Conservation (phyloP, 2,329 filamentous ascomycete species). For the Fusarium caatingaense region DNA sequence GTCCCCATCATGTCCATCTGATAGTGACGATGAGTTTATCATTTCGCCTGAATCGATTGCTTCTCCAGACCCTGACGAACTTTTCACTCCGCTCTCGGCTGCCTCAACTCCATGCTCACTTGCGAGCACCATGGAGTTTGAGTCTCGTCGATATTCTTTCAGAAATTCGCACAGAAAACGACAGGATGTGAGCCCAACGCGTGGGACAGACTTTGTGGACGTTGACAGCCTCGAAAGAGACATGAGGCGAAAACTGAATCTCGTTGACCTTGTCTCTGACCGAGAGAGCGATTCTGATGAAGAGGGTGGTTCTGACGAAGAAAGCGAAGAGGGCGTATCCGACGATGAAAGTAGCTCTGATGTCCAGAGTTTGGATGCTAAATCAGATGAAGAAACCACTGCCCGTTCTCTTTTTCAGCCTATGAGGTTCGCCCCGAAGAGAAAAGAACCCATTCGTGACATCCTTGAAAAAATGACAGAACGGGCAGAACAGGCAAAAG, state of each 20-base stretch:
- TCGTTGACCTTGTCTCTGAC: not conserved
- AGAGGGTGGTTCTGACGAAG: not conserved
- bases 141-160: not conserved
- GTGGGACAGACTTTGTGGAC: not conserved
- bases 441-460: not conserved
- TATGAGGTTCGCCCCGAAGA: not conserved
- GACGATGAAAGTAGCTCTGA: not conserved
- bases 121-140: not conserved
- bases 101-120: constrained; percentile 16
- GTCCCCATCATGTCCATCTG: not conserved
- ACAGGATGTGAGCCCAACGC: constrained; percentile 9
- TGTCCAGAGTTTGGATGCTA: no score
- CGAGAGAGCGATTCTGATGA: not conserved
- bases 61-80: constrained; percentile 15
- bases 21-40: not conserved
- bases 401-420: not conserved
- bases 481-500: accelerated
- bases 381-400: not conserved
- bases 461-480: not conserved
- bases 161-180: not conserved
- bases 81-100: constrained; percentile 15
- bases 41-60: constrained; percentile 10
- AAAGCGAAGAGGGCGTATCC: not conserved
- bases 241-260: not conserved
- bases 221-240: not conserved